These are phyloP conservation scores for Tuber aestivum DNA, from an alignment of 495 filamentous ascomycete species.

Conservation along the genomic window DNA sequence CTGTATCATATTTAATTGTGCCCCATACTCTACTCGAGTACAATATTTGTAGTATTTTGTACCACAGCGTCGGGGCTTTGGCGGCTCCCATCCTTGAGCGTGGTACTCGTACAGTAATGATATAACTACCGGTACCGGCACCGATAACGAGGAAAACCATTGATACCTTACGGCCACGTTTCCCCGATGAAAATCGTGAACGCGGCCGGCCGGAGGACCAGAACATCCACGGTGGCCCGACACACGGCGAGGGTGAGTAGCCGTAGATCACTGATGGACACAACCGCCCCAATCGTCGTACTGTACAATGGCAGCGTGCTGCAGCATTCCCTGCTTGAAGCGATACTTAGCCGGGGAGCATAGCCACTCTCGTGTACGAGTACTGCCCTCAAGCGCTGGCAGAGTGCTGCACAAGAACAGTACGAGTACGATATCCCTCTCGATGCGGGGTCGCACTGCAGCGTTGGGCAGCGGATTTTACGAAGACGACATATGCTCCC, in stretches of 20 bases:
- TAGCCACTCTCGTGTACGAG: not conserved
- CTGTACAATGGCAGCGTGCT: not conserved
- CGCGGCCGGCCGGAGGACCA: not conserved
- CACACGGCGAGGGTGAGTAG: too few species aligned
- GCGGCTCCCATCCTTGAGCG: not conserved
- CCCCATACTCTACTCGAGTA: too few species aligned
- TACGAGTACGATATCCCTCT: not conserved
- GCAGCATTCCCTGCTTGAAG: not conserved
- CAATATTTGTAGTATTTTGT: not conserved
- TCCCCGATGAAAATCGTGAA: not conserved
- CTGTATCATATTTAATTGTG: too few species aligned
- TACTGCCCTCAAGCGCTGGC: not conserved
- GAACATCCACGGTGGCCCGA: not conserved
- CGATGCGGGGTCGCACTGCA: not conserved
- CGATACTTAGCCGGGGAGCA: not conserved
- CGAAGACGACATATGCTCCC: not conserved
- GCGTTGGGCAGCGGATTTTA: not conserved
- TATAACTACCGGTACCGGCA: not conserved
- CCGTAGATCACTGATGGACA: not conserved
- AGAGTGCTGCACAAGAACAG: not conserved
- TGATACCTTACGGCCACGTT: not conserved
- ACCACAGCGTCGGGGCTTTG: not conserved
- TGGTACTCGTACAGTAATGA: too few species aligned
- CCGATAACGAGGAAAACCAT: not conserved
- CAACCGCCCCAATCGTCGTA: not conserved